Evolutionary conservation across 208 protist species (phyloP).

Genomic region (Acanthamoeba divionensis): DNA sequence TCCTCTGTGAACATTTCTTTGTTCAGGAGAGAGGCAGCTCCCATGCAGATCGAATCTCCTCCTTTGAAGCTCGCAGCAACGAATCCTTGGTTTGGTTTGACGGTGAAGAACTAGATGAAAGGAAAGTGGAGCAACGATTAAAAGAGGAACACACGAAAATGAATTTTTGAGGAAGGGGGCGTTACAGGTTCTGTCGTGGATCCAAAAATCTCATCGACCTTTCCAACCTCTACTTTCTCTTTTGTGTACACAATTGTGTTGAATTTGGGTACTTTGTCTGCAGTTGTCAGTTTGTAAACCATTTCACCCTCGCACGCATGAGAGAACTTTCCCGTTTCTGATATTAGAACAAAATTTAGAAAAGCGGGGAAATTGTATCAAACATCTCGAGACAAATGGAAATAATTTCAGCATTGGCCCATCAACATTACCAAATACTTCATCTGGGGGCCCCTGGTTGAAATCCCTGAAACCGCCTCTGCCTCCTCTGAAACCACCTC

Average conservation of each 20-base stretch:
- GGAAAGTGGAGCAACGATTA: background rate
- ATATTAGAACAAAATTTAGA: background rate
- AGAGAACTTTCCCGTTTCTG: conserved; percentile 49
- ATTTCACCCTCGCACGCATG: conserved; percentile 52
- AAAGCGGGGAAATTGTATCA: background rate
- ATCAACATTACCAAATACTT: background rate
- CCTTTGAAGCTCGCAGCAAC: conserved; percentile 42
- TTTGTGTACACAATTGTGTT: conserved; percentile 45
- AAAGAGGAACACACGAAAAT: background rate
- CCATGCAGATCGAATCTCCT: conserved; percentile 45
- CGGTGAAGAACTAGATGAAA: conserved; percentile 53
- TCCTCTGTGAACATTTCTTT: conserved; percentile 26
- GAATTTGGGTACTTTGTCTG: conserved; percentile 52
- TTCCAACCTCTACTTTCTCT: conserved; percentile 27
- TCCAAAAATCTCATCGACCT: conserved; percentile 57
- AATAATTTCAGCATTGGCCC: background rate
- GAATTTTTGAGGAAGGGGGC: background rate
- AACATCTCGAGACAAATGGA: background rate
- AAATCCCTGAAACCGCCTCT: conserved; percentile 2
- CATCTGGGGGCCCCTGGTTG: conserved; percentile 1
- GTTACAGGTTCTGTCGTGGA: conserved; percentile 30
- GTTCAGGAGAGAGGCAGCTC: conserved; percentile 5
- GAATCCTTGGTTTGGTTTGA: conserved; percentile 49
- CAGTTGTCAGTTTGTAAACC: conserved; percentile 36
- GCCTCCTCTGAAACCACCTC: conserved; percentile 26